phyloP scores from a whole-genome alignment of 2,329 filamentous ascomycete species.

The Coniosporium tulheliwenetii region DNA sequence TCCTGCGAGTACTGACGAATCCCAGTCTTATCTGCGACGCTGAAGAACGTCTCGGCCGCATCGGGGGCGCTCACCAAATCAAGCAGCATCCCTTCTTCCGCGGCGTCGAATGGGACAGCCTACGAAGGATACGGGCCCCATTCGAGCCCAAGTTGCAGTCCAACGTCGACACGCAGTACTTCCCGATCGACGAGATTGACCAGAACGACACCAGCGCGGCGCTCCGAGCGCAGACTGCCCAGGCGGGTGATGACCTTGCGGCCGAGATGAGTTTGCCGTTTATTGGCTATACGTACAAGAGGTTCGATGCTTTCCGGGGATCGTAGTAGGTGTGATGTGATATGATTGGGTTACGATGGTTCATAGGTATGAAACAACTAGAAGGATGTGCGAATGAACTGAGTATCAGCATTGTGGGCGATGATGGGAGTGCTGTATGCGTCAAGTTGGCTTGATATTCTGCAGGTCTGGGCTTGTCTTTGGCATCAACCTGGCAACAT shows the following conservation, averaged over 20 bases:
- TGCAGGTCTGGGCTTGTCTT: no score
- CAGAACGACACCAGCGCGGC: conserved; percentile 86
- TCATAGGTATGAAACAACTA: background rate
- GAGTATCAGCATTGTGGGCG: no score
- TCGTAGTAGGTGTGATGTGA: conserved; percentile 16
- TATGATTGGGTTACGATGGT: background rate
- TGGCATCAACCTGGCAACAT: no score
- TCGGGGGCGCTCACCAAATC: conserved; percentile 75
- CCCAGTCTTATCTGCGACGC: conserved; percentile 81
- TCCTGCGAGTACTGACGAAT: conserved; percentile 1
- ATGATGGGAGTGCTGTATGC: no score
- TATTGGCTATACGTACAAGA: conserved; percentile 95
- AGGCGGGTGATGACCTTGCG: conserved; percentile 53
- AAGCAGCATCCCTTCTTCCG: conserved; percentile 93
- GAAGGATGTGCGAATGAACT: background rate
- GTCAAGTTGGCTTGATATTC: no score
- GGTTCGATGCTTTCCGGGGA: conserved; percentile 56
- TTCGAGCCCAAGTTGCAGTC: conserved; percentile 90
- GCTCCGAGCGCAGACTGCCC: conserved; percentile 68
- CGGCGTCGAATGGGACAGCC: conserved; percentile 84
- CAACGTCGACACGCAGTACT: conserved; percentile 93
- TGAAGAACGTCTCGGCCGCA: conserved; percentile 74
- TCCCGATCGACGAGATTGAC: conserved; percentile 96
- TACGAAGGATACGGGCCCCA: conserved; percentile 83
- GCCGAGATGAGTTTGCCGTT: conserved; percentile 94